A percentile compares a stretch with the other conserved stretches of the same genome.
Evolutionary conservation across 768 basidiomycete genomes (phyloP).

Genomic region (Leccinum barrowsii): DNA sequence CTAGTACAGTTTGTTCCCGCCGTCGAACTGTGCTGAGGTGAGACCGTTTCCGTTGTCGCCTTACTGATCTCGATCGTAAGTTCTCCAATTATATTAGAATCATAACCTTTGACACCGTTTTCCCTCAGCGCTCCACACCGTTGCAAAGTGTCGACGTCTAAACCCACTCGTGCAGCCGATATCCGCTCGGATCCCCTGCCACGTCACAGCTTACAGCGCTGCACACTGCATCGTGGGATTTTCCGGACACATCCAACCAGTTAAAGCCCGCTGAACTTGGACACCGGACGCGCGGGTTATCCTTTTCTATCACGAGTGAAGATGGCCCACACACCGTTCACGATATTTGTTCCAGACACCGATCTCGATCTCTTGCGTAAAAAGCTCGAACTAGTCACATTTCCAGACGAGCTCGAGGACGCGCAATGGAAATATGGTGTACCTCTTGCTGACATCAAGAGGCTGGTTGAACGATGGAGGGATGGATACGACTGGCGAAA

Average conservation of each 20-base stretch:
- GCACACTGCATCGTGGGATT: background rate
- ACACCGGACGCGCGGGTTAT: background rate
- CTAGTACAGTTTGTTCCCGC: background rate
- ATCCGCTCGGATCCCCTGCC: background rate
- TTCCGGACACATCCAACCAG: background rate
- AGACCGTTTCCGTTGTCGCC: background rate
- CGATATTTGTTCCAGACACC: conserved; percentile 42
- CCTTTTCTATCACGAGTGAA: background rate
- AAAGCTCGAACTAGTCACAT: conserved; percentile 45
- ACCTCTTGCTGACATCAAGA: conserved; percentile 46
- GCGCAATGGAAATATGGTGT: conserved; percentile 51
- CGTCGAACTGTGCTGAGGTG: background rate
- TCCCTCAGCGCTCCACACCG: background rate
- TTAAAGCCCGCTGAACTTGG: too few species aligned
- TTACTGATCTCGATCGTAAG: background rate
- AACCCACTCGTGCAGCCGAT: background rate
- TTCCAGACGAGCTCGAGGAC: conserved; percentile 57
- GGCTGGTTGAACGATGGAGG: conserved; percentile 49
- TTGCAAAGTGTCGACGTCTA: background rate
- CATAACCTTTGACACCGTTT: too few species aligned
- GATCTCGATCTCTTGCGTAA: conserved; percentile 37
- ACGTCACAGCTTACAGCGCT: background rate
- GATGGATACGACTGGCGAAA: conserved; percentile 54
- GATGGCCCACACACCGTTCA: conserved; percentile 43
- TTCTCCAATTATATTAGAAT: background rate